Base-by-base conservation (phyloP, 495 filamentous ascomycete species). In the Xylaria curta region DNA sequence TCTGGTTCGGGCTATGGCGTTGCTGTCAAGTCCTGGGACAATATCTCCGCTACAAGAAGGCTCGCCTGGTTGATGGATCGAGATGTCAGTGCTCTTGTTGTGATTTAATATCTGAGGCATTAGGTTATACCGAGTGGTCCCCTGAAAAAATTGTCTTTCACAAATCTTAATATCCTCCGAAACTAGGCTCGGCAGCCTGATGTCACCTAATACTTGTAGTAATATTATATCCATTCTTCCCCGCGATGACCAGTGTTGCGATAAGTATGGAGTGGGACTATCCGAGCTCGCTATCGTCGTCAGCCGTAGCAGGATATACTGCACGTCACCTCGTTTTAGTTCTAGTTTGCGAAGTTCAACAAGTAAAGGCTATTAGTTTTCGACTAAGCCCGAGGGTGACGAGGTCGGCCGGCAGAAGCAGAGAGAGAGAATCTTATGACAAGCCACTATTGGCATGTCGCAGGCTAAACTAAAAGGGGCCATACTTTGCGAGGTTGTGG, bases 311-410 rank as follows among this genome's bases (percentile, higher is more conserved):
- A 51, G 4, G 7, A 26, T 21, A 38, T n/a, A 40, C 13, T 21
- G 2, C 21, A 67, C 21, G 13, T 24, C 31, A 40, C 28, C 31
- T 44, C 42, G 33, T 40, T 67, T 56, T 28, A 10, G 53, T 69
- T 69, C 62, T 46, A 56, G 33, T 65, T 67, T 28, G 38, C 70
- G 61, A 66, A 68, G 40, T 36, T 59, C 15, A 33, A 44, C 5
- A 19, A 12, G n/a, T 51, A 42, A 42, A 13, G 26, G 17, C 19
- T 19, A 21, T 38, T 2, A 12, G 19, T 21, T 36, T 19, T 21
- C 19, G 9, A 38, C 31, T 3, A 21, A 38, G 17, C 58, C 10
- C 31, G n/a, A 15, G 44, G 10, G 13, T 36, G 15, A 33, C 2
- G 40, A 51, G 8, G 8, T 4, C 26, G 19, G 54, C 54, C 54